phyloP scores from a whole-genome alignment of 2,329 filamentous ascomycete species.

The Lojkania enalia region DNA sequence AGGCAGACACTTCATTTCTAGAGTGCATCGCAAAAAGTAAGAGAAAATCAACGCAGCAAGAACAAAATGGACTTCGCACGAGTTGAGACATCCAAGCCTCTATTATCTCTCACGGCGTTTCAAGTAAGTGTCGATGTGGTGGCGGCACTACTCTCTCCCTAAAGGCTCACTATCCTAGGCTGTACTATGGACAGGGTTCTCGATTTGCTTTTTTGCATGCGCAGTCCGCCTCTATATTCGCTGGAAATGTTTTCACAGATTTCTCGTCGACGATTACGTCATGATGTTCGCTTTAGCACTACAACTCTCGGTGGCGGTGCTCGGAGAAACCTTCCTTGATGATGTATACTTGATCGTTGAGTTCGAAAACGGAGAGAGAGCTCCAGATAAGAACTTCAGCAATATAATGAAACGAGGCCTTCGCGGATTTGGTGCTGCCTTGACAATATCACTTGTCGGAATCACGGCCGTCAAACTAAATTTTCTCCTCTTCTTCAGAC shows the following conservation, averaged over 20 bases:
- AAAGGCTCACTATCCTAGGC: slow-evolving; percentile 3
- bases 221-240: slow-evolving; percentile 11
- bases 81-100: neutral
- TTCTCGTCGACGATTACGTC: slow-evolving; percentile 14
- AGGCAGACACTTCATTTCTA: too few species aligned
- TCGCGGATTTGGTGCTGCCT: slow-evolving; percentile 5
- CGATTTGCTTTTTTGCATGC: slow-evolving; percentile 8
- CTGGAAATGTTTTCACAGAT: slow-evolving; percentile 9
- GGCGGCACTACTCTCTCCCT: too few species aligned
- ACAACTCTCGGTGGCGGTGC: slow-evolving; percentile 2
- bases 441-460: slow-evolving; percentile 7
- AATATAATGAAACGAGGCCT: neutral
- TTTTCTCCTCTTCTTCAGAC: slow-evolving; percentile 17
- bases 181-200: slow-evolving; percentile 9
- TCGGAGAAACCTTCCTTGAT: slow-evolving; percentile 9
- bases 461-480: slow-evolving; percentile 15
- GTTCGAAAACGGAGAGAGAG: slow-evolving; percentile 9
- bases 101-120: slow-evolving; percentile 4
- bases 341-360: slow-evolving; percentile 8
- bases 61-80: too few species aligned
- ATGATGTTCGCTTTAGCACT: slow-evolving; percentile 13
- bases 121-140: slow-evolving; percentile 8
- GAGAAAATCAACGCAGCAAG: too few species aligned
- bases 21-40: too few species aligned
- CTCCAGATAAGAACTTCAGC: slow-evolving; percentile 2